Base-by-base conservation (phyloP, 768 basidiomycete species). In the Termitomyces sp. region DNA sequence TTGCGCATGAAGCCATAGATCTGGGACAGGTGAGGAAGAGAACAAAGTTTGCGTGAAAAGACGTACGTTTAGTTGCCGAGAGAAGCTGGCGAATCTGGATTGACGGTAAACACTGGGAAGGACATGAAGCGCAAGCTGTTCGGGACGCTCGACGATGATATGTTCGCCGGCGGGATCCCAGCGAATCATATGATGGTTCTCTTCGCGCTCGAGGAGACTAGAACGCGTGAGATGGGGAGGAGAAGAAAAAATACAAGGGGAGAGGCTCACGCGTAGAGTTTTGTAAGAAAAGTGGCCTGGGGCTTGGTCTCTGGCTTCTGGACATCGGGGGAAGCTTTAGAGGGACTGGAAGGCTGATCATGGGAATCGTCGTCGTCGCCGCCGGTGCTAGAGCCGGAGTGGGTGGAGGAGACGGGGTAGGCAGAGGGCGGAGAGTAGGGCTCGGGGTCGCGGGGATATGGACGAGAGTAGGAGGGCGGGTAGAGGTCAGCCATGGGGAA, bases 1-100 rank as follows among this genome's bases (percentile, higher is more conserved):
- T 96, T 95, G 75, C 94, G 92, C 92, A 95, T 95, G 80, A 95
- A 97, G 63, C 94, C 95, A 78, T 97, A 97, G 75, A 97, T 97
- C 94, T 96, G 65, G 53, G 25, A 14, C 11, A 9, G 34, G 52
- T 56, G 60, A 65, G 64, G 54, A 61, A 60, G 54, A 60, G 52
- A 60, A 60, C 49, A 58, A 59, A 59, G 60, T 59, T 68, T 23
- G 27, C 1, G 31, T 62, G 68, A 70, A 62, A 67, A 67, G 65
- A 82, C 85, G 61, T 67, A 96, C 93, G 77, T 97, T 97, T 70
- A 97, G 85, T 82, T 97, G 94, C 75, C 94, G 86, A 65, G 93
- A 95, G 82, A 96, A 97, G 82, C 90, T 92, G 50, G 95, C 95
- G 71, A 97, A 97, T 77, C 93, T 83, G 69, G 91, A 95, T 83